These are phyloP conservation scores for Tillandsia fasciculata DNA, from an alignment of 176 grass and related monocot genomes.

Conservation along the genomic window DNA sequence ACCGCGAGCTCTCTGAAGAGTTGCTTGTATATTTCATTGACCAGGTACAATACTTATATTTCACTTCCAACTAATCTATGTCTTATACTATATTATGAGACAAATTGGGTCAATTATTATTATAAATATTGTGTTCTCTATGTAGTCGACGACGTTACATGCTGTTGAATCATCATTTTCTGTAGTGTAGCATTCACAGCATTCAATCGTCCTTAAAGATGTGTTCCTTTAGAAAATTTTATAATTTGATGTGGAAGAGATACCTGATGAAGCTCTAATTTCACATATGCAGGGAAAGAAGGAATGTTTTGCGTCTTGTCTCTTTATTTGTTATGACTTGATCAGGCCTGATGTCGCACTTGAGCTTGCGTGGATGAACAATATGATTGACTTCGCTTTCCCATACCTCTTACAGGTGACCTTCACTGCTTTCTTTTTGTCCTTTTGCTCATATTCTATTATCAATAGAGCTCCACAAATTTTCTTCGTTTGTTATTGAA, in stretches of 20 bases:
- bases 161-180: no score
- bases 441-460: background rate
- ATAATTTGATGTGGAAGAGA: background rate
- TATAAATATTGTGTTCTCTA: background rate
- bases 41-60: slow-evolving; percentile 33
- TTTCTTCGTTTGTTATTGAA: background rate
- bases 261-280: background rate
- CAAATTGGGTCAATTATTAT: background rate
- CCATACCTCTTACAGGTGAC: slow-evolving; percentile 91
- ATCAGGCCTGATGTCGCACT: slow-evolving; percentile 87
- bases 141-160: background rate
- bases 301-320: slow-evolving; percentile 96
- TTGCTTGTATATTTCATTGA: slow-evolving; percentile 95
- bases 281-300: slow-evolving; percentile 83
- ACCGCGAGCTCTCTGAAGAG: slow-evolving; percentile 79
- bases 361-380: slow-evolving; percentile 98
- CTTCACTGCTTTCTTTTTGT: background rate
- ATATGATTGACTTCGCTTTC: slow-evolving; percentile 95
- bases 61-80: background rate
- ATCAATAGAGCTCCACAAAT: background rate
- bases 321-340: slow-evolving; percentile 95
- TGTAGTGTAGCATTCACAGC: no score
- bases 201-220: no score
- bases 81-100: background rate
- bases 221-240: background rate